These are phyloP conservation scores for Noccaea bulbosa DNA, from an alignment of 345 rosid genomes.

Conservation along the genomic window DNA sequence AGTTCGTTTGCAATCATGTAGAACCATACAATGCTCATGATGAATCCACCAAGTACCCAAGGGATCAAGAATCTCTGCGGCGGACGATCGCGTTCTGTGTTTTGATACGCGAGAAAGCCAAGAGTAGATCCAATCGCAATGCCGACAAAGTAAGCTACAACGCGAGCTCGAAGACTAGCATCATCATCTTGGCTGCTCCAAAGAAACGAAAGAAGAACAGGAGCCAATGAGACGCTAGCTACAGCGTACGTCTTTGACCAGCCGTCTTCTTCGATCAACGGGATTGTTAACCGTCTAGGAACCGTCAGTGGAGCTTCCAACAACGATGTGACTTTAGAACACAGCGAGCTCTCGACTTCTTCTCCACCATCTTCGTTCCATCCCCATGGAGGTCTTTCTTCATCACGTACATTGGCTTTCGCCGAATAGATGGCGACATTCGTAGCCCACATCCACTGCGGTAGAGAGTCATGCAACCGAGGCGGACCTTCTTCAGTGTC, in stretches of 20 bases:
- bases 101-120: conserved; percentile 56
- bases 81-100: conserved; percentile 62
- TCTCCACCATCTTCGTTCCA: conserved; percentile 55
- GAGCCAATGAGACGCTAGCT: conserved; percentile 78
- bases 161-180: conserved; percentile 39
- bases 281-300: conserved; percentile 81
- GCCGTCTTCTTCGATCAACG: conserved; percentile 66
- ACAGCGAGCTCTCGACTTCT: conserved; percentile 41
- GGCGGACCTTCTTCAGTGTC: conserved; percentile 64
- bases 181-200: conserved; percentile 63
- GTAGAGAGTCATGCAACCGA: conserved; percentile 62
- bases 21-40: conserved; percentile 96
- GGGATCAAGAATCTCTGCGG: conserved; percentile 68
- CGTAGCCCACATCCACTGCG: conserved; percentile 87
- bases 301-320: conserved; percentile 71
- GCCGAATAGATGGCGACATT: conserved; percentile 72
- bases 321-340: conserved; percentile 52
- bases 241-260: conserved; percentile 89
- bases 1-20: conserved; percentile 97
- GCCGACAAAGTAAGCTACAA: conserved; percentile 55
- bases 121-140: conserved; percentile 54
- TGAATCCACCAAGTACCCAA: conserved; percentile 91
- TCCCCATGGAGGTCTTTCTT: conserved; percentile 68
- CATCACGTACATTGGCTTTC: conserved; percentile 41
- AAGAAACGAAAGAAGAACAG: conserved; percentile 64